Conservation (phyloP, 2,329 filamentous ascomycete genomes). For the Fusarium nodosum region DNA sequence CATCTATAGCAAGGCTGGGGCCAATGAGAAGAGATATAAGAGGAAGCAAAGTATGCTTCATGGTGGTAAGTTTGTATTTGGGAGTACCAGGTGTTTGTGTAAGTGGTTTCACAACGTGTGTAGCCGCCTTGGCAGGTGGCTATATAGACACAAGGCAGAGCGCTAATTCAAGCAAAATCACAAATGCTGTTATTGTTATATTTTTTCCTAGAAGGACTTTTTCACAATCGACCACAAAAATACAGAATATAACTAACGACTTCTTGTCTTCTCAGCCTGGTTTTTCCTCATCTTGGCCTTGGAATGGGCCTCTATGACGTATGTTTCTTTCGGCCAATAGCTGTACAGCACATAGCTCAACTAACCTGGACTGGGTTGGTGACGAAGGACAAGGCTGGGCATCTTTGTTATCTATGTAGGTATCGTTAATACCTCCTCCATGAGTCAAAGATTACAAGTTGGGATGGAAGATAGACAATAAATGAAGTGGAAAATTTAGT, state of each 20-base stretch:
- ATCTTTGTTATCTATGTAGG: constrained; percentile 2
- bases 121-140: constrained; percentile 10
- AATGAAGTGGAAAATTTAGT: constrained; percentile 3
- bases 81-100: constrained; percentile 19
- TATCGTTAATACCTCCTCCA: constrained; percentile 3
- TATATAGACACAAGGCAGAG: constrained; percentile 9
- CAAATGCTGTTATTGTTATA: not conserved
- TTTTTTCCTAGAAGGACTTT: not conserved
- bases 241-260: constrained; percentile 21
- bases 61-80: constrained; percentile 22
- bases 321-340: constrained; percentile 35
- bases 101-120: constrained; percentile 24
- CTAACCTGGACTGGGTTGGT: constrained; percentile 22
- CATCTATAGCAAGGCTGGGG: constrained; percentile 39
- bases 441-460: not conserved
- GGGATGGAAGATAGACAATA: not conserved
- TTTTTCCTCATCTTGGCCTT: constrained; percentile 37
- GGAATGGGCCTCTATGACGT: constrained; percentile 44
- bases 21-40: constrained; percentile 29
- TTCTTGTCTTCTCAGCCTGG: constrained; percentile 34
- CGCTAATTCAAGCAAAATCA: constrained; percentile 6
- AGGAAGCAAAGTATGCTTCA: constrained; percentile 31
- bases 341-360: constrained; percentile 36
- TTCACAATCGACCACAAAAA: not conserved
- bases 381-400: constrained; percentile 32